Percentiles rank a stretch among this genome's conserved stretches.
These are phyloP conservation scores for Penstemon barbatus DNA, from an alignment of 257 asterid genomes.

Conservation along the genomic window DNA sequence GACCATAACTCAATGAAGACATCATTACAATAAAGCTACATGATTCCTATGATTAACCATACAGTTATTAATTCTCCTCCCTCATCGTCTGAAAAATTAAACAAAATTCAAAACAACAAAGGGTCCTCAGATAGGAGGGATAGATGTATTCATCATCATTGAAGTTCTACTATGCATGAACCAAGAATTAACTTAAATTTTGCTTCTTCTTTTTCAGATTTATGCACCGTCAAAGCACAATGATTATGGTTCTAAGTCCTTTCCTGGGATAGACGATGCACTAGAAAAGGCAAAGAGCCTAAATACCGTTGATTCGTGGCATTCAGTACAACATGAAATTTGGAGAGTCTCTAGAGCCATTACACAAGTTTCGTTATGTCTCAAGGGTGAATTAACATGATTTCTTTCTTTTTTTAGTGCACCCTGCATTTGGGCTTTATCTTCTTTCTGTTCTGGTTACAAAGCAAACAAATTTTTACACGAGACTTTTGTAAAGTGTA, in stretches of 20 bases:
- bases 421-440: neutral
- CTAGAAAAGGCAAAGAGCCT: slow-evolving; percentile 52
- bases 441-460: slow-evolving; percentile 7
- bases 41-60: neutral
- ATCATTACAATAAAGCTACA: neutral
- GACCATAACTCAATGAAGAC: neutral
- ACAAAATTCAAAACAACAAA: neutral
- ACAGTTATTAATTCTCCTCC: neutral
- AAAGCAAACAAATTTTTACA: neutral
- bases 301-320: slow-evolving; percentile 53
- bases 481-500: too few relatives aligned
- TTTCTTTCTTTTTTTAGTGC: neutral
- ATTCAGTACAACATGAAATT: slow-evolving; percentile 68
- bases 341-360: slow-evolving; percentile 88
- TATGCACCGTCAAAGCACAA: slow-evolving; percentile 73
- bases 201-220: slow-evolving; percentile 46
- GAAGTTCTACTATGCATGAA: neutral
- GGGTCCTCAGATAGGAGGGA: too few relatives aligned
- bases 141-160: neutral
- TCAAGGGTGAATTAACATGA: slow-evolving; percentile 57
- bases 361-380: slow-evolving; percentile 75
- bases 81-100: neutral
- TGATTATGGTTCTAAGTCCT: slow-evolving; percentile 67
- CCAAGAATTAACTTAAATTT: slow-evolving; percentile 2
- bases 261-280: slow-evolving; percentile 74